Evolutionary conservation across 495 filamentous ascomycete species (phyloP), one percentile per base, ranked within the genome.

Genomic region (Penicillium samsonianum): DNA sequence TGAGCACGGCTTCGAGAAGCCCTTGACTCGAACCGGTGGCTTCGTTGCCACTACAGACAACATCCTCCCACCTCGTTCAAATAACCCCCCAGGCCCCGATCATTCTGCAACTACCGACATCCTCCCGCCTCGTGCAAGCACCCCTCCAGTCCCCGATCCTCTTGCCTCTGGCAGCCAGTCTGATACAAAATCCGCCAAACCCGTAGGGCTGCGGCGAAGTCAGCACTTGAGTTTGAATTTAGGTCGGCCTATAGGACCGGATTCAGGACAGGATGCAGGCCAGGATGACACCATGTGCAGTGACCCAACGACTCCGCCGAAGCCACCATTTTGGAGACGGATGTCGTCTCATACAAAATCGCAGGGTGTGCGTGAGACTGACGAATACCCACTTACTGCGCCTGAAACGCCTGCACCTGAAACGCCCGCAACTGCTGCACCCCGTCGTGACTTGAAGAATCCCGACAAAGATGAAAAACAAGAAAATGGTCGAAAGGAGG

Each of bases 11-110:
- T 53, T 76, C 5, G 73, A 80, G 46, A 73, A 64, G 20, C 77
- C 80, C 33, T 61, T 90, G 26, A 78, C 79, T 46, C 78, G 75
- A 17, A 84, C 79, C 11, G 78, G 81, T 30, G 86, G 84, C 4
- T 84, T 84, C 40, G 61, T 69, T 50, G 60, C 62, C 3, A 47
- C 60, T 19, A 59, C 59, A 10, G 59, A 60, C 5, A 30, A 42
- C 23, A 31, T 51, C 5, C 31, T 55, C 3, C 59, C 62, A 1
- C 40, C 43, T 33, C 59, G 43, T 35, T 31, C 31, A 30, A 31
- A 14, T 5, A 56, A 30, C 0, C 47, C 57, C 26, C 46, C 55
- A 9, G 61, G 46, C 2, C 45, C 57, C 9, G 45, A 38, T 8
- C 26, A 46, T 48, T 23, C 61, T 5, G 43, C 59, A 22, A 53